Base-by-base conservation (phyloP, 768 basidiomycete species). In the Sporobolomyces roseus region DNA sequence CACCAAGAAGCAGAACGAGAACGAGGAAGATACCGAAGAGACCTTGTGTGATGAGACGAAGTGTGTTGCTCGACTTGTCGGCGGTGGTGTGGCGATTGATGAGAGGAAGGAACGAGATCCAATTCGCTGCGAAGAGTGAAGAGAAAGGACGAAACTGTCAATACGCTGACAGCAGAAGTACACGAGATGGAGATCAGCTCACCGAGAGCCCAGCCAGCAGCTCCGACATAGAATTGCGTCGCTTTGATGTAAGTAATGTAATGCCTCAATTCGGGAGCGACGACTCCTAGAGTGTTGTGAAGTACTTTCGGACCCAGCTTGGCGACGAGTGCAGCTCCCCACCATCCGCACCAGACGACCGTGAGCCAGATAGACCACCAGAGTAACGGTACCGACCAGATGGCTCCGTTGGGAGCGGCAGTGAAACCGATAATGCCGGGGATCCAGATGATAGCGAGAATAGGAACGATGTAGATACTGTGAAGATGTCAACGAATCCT, bases 261-360 rank as follows among this genome's bases (percentile, higher is more conserved):
- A 55, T 84, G 85, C 46, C 87, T 82, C 3, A 85, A 80, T 41
- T 83, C 85, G 23, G 90, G 85, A 14, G 89, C 86, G 52, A 93
- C 83, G 48, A 87, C 78, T 45, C 90, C 91, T 45, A 93, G 49
- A 0, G 89, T 91, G 33, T 82, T 78, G 30, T 60, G 60, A 4
- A 74, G 45, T 14, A 77, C 35, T 9, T 59, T 66, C n/a, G 80
- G 82, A 25, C 79, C 70, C 35, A 81, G 65, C 76, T 79, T 76
- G 50, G 87, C 82, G 38, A 80, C 84, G 14, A 89, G 89, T 27
- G 88, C 82, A 2, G 86, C 81, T n/a, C 80, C 84, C 90, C 90
- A 93, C 88, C 89, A 93, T 23, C 88, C 86, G 84, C 70, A 84
- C 91, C 91, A 94, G 7, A 84, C 80, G 36, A 93, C 84, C 45